A percentile compares a stretch with the other conserved stretches of the same genome.
Conservation (phyloP, 164 flowering plant species). For the Magnolia officinalis region DNA sequence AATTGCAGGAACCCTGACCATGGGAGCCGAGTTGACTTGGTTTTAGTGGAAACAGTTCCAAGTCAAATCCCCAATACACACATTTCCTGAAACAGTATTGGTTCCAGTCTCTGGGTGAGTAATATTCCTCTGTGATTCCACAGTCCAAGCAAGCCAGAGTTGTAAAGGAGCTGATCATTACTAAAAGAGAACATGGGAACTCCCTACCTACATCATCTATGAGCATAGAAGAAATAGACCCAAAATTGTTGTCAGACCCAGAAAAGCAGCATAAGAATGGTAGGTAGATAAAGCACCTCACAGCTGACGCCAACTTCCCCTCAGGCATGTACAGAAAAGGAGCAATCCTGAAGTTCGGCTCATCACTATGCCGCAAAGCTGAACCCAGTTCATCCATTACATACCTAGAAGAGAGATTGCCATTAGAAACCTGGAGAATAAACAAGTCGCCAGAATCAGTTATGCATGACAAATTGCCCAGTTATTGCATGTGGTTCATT, state of each 20-base stretch:
- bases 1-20: not conserved
- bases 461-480: not conserved
- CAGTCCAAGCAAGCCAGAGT: no score
- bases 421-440: not conserved
- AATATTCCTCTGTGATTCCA: not conserved
- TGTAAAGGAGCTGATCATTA: not conserved
- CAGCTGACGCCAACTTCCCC: conserved; percentile 78
- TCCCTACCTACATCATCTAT: conserved; percentile 1
- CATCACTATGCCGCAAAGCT: conserved; percentile 91
- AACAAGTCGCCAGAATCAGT: not conserved
- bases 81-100: not conserved
- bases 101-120: no score
- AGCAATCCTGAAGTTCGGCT: conserved; percentile 81
- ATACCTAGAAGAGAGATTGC: conserved; percentile 53
- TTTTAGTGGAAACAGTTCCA: not conserved
- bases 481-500: not conserved
- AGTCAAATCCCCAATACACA: not conserved
- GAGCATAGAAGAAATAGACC: not conserved
- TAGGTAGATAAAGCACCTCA: conserved; percentile 46
- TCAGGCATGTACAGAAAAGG: conserved; percentile 97
- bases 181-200: not conserved
- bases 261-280: conserved; percentile 9
- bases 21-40: not conserved
- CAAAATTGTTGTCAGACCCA: not conserved
- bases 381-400: conserved; percentile 99